Base-by-base conservation (phyloP, 768 basidiomycete species). In the Pulveroboletus sp. region DNA sequence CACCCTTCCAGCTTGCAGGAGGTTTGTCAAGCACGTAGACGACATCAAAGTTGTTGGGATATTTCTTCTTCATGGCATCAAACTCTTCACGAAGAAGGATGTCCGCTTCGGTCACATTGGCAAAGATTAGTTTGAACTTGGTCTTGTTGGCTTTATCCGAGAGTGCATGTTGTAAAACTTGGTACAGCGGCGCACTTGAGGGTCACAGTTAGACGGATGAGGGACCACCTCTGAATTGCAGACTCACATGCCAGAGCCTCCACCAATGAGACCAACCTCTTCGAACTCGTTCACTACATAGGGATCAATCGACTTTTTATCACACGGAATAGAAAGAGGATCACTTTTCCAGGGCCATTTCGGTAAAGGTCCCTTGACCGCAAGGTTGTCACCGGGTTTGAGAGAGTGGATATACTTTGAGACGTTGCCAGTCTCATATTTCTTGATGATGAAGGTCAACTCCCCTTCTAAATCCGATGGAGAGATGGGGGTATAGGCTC, bases 401-500 rank as follows among this genome's bases (percentile, higher is more conserved):
- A 98, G 73, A 9, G 74, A 69, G 62, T 84, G 82, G 60, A 99
- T 86, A 69, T 93, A 75, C 61, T 89, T 86, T 36, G 91, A 92
- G 60, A 89, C 82, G 58, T 86, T 83, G 47, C 93, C 93, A 2
- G 71, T 80, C 38, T 93, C 86, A 57, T 86, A 86, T 56, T 82
- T 84, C 72, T 98, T 98, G 67, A 98, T 72, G 56, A 98, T 69
- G 56, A 98, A 79, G 11, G 77, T 76, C 40, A 95, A 68, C 61
- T 91, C 85, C 26, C 91, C 93, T 47, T 81, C 80, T 7, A 74
- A 62, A 50, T 93, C 83, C 8, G 89, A 78, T 0, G 81, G 71
- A 18, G 93, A 93, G 56, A 92, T 81, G 46, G 96, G 93, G 5
- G 96, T 99, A 70, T 99, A 99, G 0, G 96, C 91, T 47, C 93